Evolutionary conservation across 129 eudicot species (phyloP), one percentile per base, ranked within the genome.

Genomic region (Erigeron canadensis): DNA sequence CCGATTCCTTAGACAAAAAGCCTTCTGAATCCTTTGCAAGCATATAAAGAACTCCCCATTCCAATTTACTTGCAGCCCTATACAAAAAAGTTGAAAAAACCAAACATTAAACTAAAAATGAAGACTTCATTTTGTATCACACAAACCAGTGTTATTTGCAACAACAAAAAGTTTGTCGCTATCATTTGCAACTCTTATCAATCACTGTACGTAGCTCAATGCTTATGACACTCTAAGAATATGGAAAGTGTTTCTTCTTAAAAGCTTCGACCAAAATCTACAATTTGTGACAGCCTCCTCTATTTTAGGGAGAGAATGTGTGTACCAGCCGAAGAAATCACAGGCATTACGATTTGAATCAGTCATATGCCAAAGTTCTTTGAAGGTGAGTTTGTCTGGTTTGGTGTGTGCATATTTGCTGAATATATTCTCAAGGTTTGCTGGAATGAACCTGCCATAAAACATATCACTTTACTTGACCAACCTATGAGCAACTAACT

Each of bases 11-110:
- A 5, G 87, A 76, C 63, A 85, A 40, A 71, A 63, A 82, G 2
- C 90, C 87, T 69, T 85, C 90, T 3, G 86, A 65, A 48, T 85
- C 90, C 81, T 85, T 85, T 21, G 90, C 90, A 22, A 85, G 87
- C 59, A 82, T 60, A 21, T 82, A 82, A 10, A 85, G 85, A 21
- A 64, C 81, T 76, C 79, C 81, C 90, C 90, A 85, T 76, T 85
- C 90, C 67, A 79, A 6, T 73, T 85, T 85, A 67, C 83, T 76
- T 3, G 90, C 65, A 65, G 48, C 38, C 90, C 90, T 85, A 46
- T 39, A 47, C 6, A 15, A 2, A 69, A 19, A 59, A 47, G 7
- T 63, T 73, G n/a, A n/a, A 47, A 47, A 50, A 63, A 50, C 16
- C 47, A 46, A 15, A 71, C 69, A 47, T 15, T 60, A 44, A 10